A percentile compares a stretch with the other conserved stretches of the same genome.
Conservation (phyloP, 306 rosid species). For the Acacia melanoxylon region DNA sequence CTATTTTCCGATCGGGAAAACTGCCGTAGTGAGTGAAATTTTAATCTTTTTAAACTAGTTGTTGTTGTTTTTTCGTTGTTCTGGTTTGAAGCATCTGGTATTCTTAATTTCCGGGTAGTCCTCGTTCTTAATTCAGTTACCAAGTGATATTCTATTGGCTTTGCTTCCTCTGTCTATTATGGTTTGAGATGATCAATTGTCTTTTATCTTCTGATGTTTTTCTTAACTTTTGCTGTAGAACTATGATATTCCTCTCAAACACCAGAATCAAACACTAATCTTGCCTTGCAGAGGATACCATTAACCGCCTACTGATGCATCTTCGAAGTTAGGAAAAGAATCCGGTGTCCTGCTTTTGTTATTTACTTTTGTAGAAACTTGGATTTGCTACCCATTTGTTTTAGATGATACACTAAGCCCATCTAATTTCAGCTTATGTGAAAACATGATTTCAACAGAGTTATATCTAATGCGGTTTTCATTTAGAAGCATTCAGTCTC, state of each 20-base stretch:
- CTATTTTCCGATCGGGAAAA: conserved; percentile 58
- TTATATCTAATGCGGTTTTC: neutral
- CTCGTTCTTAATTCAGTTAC: neutral
- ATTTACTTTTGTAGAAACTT: neutral
- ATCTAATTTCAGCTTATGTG: neutral
- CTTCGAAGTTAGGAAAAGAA: neutral
- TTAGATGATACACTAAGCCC: neutral
- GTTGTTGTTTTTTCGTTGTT: neutral
- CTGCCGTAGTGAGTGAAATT: conserved; percentile 38
- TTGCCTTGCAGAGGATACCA: neutral
- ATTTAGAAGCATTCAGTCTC: neutral
- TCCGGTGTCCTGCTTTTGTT: neutral
- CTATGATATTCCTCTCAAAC: neutral
- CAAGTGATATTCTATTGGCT: neutral
- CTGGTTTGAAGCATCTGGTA: neutral
- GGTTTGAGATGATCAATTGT: neutral
- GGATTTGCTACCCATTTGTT: neutral
- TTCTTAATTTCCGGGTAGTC: neutral
- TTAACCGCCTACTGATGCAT: neutral
- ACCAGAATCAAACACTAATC: neutral
- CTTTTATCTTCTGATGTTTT: neutral
- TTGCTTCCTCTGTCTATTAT: neutral
- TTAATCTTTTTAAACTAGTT: neutral
- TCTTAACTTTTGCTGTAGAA: neutral
- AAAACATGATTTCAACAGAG: neutral